Conservation (phyloP, 2,329 filamentous ascomycete species). For the Neonectria ditissima region DNA sequence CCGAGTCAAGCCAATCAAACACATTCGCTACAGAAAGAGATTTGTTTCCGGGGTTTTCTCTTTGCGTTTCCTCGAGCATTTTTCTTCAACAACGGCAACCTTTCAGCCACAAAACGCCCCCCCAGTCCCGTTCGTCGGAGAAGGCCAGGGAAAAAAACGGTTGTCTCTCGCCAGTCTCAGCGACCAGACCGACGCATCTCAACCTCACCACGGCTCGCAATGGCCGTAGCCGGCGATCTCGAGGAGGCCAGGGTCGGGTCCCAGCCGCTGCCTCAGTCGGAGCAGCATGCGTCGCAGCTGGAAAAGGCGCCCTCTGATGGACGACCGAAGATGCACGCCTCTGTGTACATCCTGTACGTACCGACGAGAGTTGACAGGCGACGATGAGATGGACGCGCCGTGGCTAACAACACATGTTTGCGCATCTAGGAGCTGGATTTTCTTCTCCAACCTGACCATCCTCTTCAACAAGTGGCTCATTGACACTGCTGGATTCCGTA, state of each 20-base stretch:
- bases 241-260: constrained; percentile 23
- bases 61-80: not conserved
- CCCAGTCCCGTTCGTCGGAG: not conserved
- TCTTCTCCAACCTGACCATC: constrained; percentile 86
- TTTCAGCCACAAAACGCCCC: not conserved
- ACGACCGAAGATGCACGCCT: constrained; percentile 23
- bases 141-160: not conserved
- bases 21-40: not conserved
- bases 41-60: not conserved
- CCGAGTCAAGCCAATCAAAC: not conserved
- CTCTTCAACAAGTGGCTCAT: constrained; percentile 95
- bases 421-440: constrained; percentile 75
- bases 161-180: not conserved
- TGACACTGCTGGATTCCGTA: constrained; percentile 79
- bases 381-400: not conserved
- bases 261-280: constrained; percentile 21
- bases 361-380: not conserved
- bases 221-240: constrained; percentile 22
- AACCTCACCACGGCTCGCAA: not conserved
- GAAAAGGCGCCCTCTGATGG: constrained; percentile 13
- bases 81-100: not conserved
- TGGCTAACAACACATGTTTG: constrained; percentile 27
- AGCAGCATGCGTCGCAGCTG: constrained; percentile 16
- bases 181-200: not conserved
- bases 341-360: constrained; percentile 25